These are phyloP conservation scores for Perilla frutescens DNA, from an alignment of 257 asterid genomes.

Conservation along the genomic window DNA sequence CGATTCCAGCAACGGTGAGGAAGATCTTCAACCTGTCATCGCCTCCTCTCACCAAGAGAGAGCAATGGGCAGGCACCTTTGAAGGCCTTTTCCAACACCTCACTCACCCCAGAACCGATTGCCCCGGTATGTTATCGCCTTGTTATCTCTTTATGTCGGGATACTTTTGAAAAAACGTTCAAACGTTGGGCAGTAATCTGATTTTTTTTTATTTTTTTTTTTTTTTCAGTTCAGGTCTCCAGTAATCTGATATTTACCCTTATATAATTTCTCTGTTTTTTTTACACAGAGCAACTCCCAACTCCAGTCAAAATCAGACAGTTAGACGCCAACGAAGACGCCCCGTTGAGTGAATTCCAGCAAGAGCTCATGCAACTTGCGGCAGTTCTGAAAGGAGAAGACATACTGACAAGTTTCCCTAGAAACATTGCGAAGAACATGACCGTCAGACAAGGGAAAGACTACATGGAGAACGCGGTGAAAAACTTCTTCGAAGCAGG, in stretches of 20 bases:
- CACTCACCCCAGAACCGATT: constrained; percentile 71
- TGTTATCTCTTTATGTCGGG: background rate
- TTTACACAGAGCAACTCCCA: constrained; percentile 58
- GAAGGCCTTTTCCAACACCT: constrained; percentile 58
- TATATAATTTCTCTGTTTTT: background rate
- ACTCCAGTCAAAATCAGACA: constrained; percentile 65
- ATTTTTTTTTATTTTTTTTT: too few species aligned
- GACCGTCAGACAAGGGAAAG: constrained; percentile 73
- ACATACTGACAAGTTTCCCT: constrained; percentile 53
- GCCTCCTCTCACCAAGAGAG: constrained; percentile 80
- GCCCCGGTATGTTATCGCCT: constrained; percentile 60
- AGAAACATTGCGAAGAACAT: constrained; percentile 56
- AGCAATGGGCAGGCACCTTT: constrained; percentile 88
- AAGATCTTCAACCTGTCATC: constrained; percentile 76
- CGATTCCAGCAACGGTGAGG: constrained; percentile 91
- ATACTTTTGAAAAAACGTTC: too few species aligned
- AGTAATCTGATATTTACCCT: background rate
- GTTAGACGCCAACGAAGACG: constrained; percentile 72
- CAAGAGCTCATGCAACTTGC: constrained; percentile 84
- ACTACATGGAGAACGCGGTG: constrained; percentile 67
- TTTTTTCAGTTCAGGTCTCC: too few species aligned
- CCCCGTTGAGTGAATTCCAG: constrained; percentile 74
- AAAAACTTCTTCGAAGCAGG: constrained; percentile 78
- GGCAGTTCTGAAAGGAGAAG: constrained; percentile 82
- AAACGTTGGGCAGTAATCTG: too few species aligned